Evolutionary conservation across 106 monocot species (phyloP), one percentile per base, ranked within the genome.

Genomic region (Dioscorea zingiberensis): DNA sequence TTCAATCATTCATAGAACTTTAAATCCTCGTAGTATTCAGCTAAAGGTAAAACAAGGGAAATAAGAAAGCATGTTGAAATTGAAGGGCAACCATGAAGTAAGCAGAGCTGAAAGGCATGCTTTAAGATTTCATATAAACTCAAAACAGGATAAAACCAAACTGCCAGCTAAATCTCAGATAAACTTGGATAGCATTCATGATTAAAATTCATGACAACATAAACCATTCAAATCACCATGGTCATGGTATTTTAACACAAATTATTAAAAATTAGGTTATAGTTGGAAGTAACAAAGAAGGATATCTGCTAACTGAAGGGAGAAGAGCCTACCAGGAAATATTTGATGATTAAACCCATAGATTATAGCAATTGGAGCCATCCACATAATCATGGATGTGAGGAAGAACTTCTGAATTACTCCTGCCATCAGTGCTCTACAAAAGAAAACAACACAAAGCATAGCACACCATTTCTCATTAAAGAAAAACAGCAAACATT

Each of bases 311-410:
- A 64, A 24, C 14, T 13, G 19, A 51, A 51, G 18, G 19, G 4
- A 51, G 13, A 9, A 47, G 38, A 24, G 21, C 64, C 8, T 64
- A 64, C 64, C 64, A 38, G 64, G 64, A 64, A 64, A 45, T 21
- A 64, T 38, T 23, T 48, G 64, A 64, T 47, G 45, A 64, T 47
- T 45, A 47, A 64, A 64, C 1, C 46, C 44, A 64, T 64, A 64
- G 1, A 64, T 64, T 48, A 64, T 64, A 44, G 47, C 47, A 47
- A 64, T 21, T 47, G 46, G 64, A 46, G 47, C 64, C 64, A 64
- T 29, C 62, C 62, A 62, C 29, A 62, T 44, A 2, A 61, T 21
- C 30, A 15, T 29, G n/a, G 62, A 62, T 62, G 32, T 18, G 18
- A 62, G 27, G 44, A 62, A 62, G 6, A 38, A 32, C 21, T 62